Percentiles rank a stretch among this genome's conserved stretches.
Evolutionary conservation across 345 rosid genomes (phyloP).

Genomic region (Moringa oleifera): DNA sequence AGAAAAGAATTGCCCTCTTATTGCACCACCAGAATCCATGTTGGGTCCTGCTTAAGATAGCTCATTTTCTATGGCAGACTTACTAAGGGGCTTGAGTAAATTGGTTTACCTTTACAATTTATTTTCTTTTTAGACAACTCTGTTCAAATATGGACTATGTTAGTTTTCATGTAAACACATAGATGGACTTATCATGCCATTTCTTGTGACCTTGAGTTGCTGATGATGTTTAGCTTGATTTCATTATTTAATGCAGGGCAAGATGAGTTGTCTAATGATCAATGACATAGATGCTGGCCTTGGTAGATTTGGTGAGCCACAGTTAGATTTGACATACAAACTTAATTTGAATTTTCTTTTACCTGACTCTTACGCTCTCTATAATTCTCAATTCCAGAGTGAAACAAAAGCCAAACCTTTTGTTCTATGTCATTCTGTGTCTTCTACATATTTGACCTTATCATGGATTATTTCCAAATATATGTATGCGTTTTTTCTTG

Average conservation of each 20-base stretch:
- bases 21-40: no score
- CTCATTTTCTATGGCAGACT: no score
- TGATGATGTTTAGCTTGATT: constrained; percentile 1
- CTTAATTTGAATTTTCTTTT: background rate
- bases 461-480: no score
- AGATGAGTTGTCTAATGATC: constrained; percentile 94
- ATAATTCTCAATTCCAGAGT: background rate
- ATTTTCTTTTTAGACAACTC: no score
- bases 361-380: background rate
- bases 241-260: constrained; percentile 64
- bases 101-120: no score
- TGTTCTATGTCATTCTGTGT: no score
- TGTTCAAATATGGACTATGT: background rate
- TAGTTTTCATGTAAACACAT: background rate
- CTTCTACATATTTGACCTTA: background rate
- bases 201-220: background rate
- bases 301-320: constrained; percentile 85
- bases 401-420: no score
- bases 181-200: background rate
- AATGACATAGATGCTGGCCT: constrained; percentile 97
- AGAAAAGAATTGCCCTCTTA: no score
- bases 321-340: constrained; percentile 4
- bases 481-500: constrained; percentile 10
- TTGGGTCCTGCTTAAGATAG: no score
- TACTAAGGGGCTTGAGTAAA: no score